Evolutionary conservation across 768 basidiomycete species (phyloP), one percentile per base, ranked within the genome.

Genomic region (Porphyrellus cyaneotinctus): DNA sequence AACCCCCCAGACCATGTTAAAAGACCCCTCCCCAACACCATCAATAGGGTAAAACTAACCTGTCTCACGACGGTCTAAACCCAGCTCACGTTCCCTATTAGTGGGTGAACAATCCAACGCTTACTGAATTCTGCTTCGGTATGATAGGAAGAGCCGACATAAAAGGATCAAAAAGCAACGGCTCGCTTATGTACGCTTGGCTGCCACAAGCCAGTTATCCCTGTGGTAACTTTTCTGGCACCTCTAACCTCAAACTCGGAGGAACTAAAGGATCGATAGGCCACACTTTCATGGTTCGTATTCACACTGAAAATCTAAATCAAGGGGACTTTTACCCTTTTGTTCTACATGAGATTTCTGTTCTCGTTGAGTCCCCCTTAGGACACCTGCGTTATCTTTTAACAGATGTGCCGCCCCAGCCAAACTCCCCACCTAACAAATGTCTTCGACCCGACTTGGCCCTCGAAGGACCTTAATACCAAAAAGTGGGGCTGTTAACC

Each of bases 21-120:
- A n/a, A n/a, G n/a, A n/a, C n/a, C n/a, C n/a, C n/a, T n/a, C n/a
- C n/a, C n/a, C n/a, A n/a, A n/a, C n/a, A n/a, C n/a, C 83, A 84
- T 83, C 80, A 84, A 81, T 83, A 85, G 82, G 81, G 82, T 85
- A 85, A 84, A 84, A 85, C 82, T 84, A 85, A 85, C 82, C 84
- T 84, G 82, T 85, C 83, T 84, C 83, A 84, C 81, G 79, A 84
- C 78, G 81, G 83, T 84, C 83, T 84, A 84, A 84, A 84, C 82
- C 82, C 82, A 84, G 82, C 82, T 83, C 82, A 83, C 78, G 78
- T 82, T 84, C 81, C 83, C 81, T 35, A 33, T 35, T 17, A 22
- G 22, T 46, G 31, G 43, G 43, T 46, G 44, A 35, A 46, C 44
- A 46, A 46, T 35, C 44, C 44, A 33, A 35, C 22, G 22, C 44